These are phyloP conservation scores for Mucor piriformis DNA, from an alignment of 371 early-diverging fungal genomes.

Conservation along the genomic window DNA sequence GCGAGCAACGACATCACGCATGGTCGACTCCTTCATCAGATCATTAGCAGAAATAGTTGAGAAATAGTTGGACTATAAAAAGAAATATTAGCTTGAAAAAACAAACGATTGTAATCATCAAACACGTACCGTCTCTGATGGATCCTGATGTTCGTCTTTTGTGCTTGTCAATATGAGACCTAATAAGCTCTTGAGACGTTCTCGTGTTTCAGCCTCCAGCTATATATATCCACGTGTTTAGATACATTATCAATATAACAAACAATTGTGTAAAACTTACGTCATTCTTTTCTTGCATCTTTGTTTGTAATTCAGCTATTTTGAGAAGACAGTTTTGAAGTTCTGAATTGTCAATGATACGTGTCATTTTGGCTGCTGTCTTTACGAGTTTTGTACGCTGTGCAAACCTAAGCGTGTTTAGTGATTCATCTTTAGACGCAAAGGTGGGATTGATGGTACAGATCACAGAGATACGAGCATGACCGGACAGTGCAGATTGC, in stretches of 20 bases:
- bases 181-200: conserved; percentile 36
- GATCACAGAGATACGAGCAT: conserved; percentile 82
- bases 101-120: no score
- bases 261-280: no score
- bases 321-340: conserved; percentile 79
- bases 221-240: conserved; percentile 1
- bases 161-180: conserved; percentile 42
- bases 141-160: conserved; percentile 15
- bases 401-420: conserved; percentile 89
- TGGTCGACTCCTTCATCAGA: conserved; percentile 21
- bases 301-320: conserved; percentile 78
- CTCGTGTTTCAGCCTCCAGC: conserved; percentile 42
- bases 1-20: conserved; percentile 39
- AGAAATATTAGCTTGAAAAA: neutral
- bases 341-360: conserved; percentile 77
- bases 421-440: conserved; percentile 75
- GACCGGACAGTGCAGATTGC: conserved; percentile 83
- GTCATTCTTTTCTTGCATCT: conserved; percentile 67
- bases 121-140: neutral
- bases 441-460: conserved; percentile 77
- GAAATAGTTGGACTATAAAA: conserved; percentile 2
- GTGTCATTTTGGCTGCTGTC: conserved; percentile 42
- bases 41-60: conserved; percentile 11
- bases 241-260: neutral
- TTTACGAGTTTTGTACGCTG: conserved; percentile 74